Evolutionary conservation across 306 rosid species (phyloP).

Genomic region (Cicer pinnatifidum): DNA sequence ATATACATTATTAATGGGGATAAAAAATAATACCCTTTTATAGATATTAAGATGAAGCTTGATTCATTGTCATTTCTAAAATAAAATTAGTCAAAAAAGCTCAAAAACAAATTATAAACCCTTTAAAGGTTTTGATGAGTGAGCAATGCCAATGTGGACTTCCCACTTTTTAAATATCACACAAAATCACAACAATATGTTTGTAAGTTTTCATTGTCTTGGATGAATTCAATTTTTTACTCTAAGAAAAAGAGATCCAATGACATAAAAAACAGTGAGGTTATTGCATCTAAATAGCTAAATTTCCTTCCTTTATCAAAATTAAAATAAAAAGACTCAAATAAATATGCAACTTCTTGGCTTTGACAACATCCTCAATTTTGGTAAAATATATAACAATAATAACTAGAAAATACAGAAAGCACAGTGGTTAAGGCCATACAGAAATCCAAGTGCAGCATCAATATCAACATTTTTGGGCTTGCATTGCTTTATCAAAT

Average conservation of each 20-base stretch:
- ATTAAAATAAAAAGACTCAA: neutral
- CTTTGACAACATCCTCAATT: neutral
- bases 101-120: neutral
- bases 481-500: conserved; percentile 2
- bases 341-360: neutral
- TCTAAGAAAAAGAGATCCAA: neutral
- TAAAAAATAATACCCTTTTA: too few species aligned
- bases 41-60: too few species aligned
- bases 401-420: neutral
- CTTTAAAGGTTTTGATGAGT: neutral
- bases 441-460: neutral
- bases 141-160: neutral
- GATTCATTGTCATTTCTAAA: too few species aligned
- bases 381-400: neutral
- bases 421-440: neutral
- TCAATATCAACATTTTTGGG: neutral
- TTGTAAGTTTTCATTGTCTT: neutral
- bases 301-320: neutral
- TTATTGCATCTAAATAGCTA: neutral
- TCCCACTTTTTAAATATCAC: neutral
- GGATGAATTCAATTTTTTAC: neutral
- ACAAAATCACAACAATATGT: neutral
- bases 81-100: too few species aligned
- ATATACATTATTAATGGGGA: too few species aligned
- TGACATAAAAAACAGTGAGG: neutral